Conservation (phyloP, 306 rosid genomes). For the Malus orientalis region DNA sequence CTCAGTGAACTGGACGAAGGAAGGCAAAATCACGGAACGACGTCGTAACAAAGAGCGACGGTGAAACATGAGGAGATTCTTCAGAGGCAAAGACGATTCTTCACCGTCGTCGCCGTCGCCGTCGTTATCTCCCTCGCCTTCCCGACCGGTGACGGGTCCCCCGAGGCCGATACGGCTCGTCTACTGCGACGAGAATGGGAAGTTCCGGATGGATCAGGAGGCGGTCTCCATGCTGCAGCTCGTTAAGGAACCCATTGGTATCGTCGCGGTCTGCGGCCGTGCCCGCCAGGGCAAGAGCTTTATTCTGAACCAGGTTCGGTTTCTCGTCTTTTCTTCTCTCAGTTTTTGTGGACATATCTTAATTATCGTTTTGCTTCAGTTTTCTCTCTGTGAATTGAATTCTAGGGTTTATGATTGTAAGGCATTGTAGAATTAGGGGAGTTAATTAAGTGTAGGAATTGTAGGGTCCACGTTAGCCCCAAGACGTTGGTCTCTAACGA, state of each 20-base stretch:
- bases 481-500: too few relatives aligned
- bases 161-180: conserved; percentile 79
- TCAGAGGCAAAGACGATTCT: conserved; percentile 45
- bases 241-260: conserved; percentile 86
- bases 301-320: conserved; percentile 68
- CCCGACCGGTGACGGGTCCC: conserved; percentile 57
- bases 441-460: not conserved
- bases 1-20: not conserved
- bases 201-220: conserved; percentile 92
- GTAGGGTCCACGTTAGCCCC: not conserved
- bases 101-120: conserved; percentile 32
- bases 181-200: conserved; percentile 81
- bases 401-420: conserved; percentile 26
- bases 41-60: not conserved
- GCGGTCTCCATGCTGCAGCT: conserved; percentile 87
- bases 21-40: not conserved
- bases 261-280: conserved; percentile 88
- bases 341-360: not conserved
- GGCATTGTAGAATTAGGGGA: not conserved
- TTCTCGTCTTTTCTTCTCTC: not conserved
- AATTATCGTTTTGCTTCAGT: not conserved
- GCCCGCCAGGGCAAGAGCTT: conserved; percentile 97
- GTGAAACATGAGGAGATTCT: conserved; percentile 31
- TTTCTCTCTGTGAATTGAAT: not conserved
- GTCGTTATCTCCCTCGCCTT: conserved; percentile 17